These are phyloP conservation scores for Arctium lappa DNA, from an alignment of 129 eudicot genomes.

Conservation along the genomic window DNA sequence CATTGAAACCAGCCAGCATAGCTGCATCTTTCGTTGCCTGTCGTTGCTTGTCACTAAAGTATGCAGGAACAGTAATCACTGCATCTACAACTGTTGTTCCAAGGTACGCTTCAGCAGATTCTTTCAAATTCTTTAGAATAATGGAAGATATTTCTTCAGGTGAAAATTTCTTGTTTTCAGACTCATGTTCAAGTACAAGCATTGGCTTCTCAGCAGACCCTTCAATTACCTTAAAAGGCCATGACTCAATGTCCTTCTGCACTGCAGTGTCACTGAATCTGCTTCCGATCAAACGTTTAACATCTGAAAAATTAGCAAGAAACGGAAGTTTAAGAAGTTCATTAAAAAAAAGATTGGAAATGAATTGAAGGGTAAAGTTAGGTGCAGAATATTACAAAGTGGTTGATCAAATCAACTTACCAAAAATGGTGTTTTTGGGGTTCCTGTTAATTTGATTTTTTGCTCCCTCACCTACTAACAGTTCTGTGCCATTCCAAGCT, in stretches of 20 bases:
- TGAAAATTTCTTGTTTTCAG: not conserved
- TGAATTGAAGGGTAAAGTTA: not conserved
- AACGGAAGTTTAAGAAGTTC: not conserved
- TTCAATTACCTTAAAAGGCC: slow-evolving; percentile 24
- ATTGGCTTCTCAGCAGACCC: slow-evolving; percentile 10
- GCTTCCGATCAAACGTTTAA: slow-evolving; percentile 23
- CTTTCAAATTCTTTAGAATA: slow-evolving; percentile 10
- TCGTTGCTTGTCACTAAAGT: slow-evolving; percentile 21
- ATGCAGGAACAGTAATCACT: slow-evolving; percentile 23
- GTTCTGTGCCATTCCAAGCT: not conserved
- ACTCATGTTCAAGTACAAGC: slow-evolving; percentile 5
- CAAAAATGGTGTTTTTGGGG: slow-evolving; percentile 16
- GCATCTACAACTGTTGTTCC: slow-evolving; percentile 21
- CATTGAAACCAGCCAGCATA: slow-evolving; percentile 8
- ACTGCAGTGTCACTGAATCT: slow-evolving; percentile 8
- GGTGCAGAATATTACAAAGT: not conserved
- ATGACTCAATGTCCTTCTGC: slow-evolving; percentile 19
- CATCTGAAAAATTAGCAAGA: slow-evolving; percentile 4
- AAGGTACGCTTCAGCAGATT: slow-evolving; percentile 23
- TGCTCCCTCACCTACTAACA: slow-evolving; percentile 20
- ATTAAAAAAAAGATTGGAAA: not conserved
- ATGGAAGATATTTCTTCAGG: slow-evolving; percentile 23
- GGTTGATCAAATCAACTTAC: not conserved
- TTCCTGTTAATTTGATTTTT: slow-evolving; percentile 22
- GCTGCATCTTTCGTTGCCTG: slow-evolving; percentile 16